These are phyloP conservation scores for Fusarium devonianum DNA, from an alignment of 2,329 filamentous ascomycete species.

Conservation along the genomic window DNA sequence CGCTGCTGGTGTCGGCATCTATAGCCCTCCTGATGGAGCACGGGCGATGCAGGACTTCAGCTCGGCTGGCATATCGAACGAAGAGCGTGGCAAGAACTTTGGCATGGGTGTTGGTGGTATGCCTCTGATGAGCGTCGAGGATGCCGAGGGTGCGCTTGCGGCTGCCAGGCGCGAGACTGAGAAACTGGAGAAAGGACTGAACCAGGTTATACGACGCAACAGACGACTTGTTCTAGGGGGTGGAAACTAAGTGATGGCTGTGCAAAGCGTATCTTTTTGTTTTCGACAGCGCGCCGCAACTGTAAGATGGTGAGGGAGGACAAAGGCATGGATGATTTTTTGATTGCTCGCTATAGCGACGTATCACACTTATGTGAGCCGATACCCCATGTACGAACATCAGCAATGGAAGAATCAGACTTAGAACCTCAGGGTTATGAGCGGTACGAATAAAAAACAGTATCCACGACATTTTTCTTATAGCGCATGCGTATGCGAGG, in stretches of 20 bases:
- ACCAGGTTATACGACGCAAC: conserved; percentile 67
- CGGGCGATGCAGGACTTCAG: conserved; percentile 47
- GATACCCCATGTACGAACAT: conserved; percentile 15
- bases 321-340: not conserved
- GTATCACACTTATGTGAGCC: not conserved
- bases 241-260: conserved; percentile 29
- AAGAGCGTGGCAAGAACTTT: conserved; percentile 44
- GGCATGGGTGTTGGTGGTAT: conserved; percentile 51
- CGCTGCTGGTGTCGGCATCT: conserved; percentile 54
- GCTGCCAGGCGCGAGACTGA: conserved; percentile 66
- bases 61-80: conserved; percentile 38
- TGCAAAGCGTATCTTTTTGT: not conserved
- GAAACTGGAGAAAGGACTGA: conserved; percentile 67
- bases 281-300: not conserved
- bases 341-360: not conserved
- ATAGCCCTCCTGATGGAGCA: conserved; percentile 49
- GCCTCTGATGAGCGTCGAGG: conserved; percentile 67
- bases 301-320: conserved; percentile 13
- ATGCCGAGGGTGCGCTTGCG: conserved; percentile 64
- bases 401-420: not conserved
- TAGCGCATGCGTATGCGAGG: too few species aligned
- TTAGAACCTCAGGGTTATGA: not conserved
- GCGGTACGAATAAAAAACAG: too few species aligned
- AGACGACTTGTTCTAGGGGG: conserved; percentile 57
- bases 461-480: not conserved